phyloP scores from a whole-genome alignment of 2,329 filamentous ascomycete genomes.

The Pseudogymnoascus sp. region DNA sequence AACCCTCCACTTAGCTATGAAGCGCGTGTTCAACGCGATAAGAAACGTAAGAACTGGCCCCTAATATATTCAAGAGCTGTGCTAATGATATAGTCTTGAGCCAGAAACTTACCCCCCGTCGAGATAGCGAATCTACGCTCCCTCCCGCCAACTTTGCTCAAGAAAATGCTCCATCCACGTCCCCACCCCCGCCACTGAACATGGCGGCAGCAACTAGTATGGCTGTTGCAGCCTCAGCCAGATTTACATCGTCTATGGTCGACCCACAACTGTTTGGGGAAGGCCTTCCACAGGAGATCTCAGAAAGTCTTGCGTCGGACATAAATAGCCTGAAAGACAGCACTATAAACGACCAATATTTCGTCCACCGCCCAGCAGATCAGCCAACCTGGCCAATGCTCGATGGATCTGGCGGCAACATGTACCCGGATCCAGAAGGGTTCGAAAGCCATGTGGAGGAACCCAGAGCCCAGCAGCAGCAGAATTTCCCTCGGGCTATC shows the following conservation, averaged over 20 bases:
- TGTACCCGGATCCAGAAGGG: conserved; percentile 17
- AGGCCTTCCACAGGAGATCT: conserved; percentile 12
- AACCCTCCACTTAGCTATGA: conserved; percentile 47
- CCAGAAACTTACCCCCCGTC: conserved; percentile 15
- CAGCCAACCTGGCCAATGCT: conserved; percentile 24
- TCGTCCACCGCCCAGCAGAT: conserved; percentile 12
- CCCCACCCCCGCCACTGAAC: conserved; percentile 19
- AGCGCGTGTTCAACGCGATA: conserved; percentile 28
- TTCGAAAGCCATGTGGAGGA: conserved; percentile 11
- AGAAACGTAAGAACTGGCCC: conserved; percentile 31
- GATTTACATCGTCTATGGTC: conserved; percentile 26
- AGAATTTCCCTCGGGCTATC: conserved; percentile 15
- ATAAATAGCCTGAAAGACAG: conserved; percentile 18
- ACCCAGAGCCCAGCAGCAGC: conserved; percentile 10
- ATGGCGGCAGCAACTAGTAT: conserved; percentile 22
- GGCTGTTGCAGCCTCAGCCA: conserved; percentile 20
- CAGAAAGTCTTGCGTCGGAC: conserved; percentile 16
- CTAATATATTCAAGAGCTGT: background rate
- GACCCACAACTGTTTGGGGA: conserved; percentile 26
- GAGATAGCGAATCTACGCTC: conserved; percentile 15
- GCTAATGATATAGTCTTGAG: conserved; percentile 21
- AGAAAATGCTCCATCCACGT: conserved; percentile 19
- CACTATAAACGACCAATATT: conserved; percentile 10
- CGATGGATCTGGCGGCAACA: conserved; percentile 17
- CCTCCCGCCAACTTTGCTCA: conserved; percentile 14